Base-by-base conservation (phyloP, 495 filamentous ascomycete genomes). In the Talaromyces adpressus region DNA sequence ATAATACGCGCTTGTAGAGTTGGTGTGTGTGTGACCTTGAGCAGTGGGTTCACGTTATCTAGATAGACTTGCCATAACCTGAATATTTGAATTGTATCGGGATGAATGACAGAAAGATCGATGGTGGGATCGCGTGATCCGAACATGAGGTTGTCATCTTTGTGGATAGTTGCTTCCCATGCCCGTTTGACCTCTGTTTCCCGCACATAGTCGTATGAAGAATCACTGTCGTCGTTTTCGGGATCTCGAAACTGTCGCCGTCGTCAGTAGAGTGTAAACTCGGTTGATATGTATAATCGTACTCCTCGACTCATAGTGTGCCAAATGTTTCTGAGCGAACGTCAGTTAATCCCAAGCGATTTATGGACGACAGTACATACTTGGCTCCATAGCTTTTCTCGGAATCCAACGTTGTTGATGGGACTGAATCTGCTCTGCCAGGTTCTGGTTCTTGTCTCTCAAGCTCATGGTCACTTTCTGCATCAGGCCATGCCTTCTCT, bases 51-150 rank as follows among this genome's bases (percentile, higher is more conserved):
- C 63, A 90, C 84, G 66, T 86, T 84, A 61, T 86, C 82, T 12
- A 88, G 78, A 66, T 82, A 90, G 1, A 80, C 79, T 70, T 91
- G 87, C 88, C 89, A 91, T 9, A 92, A 71, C 57, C 80, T 77
- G 66, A 91, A 86, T 27, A 91, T 87, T 62, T 91, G 87, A 58
- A 90, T 79, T 8, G 85, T 77, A 14, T 72, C 69, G 0, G 82
- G 83, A 64, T 84, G 83, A 2, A 82, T 52, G 3, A 71, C 71
- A 9, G 77, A 76, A 18, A 88, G 73, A 49, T 83, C 73, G 34
- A 81, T 66, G 16, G 25, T 52, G 11, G 69, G 67, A 22, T 68
- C 71, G 5, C 68, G 71, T 3, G 78, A 73, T 59, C 83, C 79
- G 67, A 86, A 81, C 1, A 87, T 71, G 56, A 85, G 72, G 57